Evolutionary conservation across 2,329 filamentous ascomycete genomes (phyloP), one percentile per base, ranked within the genome.

Genomic region (Neonectria hederae): DNA sequence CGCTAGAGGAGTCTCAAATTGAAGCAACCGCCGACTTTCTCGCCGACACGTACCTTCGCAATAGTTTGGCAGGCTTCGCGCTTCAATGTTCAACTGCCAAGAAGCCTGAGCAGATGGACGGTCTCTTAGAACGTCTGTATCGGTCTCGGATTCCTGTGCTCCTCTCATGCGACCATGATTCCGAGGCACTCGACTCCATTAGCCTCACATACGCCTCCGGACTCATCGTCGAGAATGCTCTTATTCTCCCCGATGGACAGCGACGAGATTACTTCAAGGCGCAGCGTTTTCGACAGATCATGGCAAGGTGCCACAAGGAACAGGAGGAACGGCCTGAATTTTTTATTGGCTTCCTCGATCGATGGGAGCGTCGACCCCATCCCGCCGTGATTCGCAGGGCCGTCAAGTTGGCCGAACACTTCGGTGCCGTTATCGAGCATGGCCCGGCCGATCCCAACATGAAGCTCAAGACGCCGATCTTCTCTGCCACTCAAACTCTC

Each of bases 341-440:
- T 54, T 69, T 69, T 17, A 52, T 62, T 6, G 67, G 67, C 7
- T 69, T 69, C 40, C 53, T 66, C 8, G 67, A 69, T 38, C 57
- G 59, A 1, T 69, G 66, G 67, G 49, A 52, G 17, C 59, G 24
- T 3, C 52, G 43, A 10, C 67, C 67, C 2, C 59, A 59, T 28
- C 60, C 67, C 10, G 65, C 67, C 2, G 59, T 65, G 1, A 45
- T 69, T 6, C 60, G 67, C 8, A 64, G 67, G 19, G 67, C 66
- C 9, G 64, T 68, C 10, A 69, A 69, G 45, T 11, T 69, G n/a
- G 67, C 67, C 4, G 59, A 69, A 14, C 67, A 69, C 14, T 68
- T 69, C 2, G 67, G 64, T n/a, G 67, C 67, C 7, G 64, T 69
- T 6, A 63, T 69, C 26, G 66, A 69, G 24, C 67, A 69, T 60